Evolutionary conservation across 148 eudicot species (phyloP).

Genomic region (Spergularia bocconei): DNA sequence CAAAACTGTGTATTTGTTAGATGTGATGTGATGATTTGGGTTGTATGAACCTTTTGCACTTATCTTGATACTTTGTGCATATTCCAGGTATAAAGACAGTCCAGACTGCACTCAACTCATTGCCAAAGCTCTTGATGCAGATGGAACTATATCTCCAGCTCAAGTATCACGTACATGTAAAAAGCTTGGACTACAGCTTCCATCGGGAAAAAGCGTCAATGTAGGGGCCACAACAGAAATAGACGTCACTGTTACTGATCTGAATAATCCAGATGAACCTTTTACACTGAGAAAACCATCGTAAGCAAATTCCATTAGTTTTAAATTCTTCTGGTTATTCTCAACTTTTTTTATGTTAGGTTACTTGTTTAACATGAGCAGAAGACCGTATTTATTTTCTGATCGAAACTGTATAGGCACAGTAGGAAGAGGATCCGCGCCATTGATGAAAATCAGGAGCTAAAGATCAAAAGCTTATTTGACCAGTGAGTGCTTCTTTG

Average conservation of each 20-base stretch:
- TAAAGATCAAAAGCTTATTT: slow-evolving; percentile 60
- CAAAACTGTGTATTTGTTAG: neutral
- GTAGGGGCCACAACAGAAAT: slow-evolving; percentile 23
- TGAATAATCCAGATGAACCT: slow-evolving; percentile 30
- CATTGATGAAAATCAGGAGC: slow-evolving; percentile 63
- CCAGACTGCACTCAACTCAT: slow-evolving; percentile 51
- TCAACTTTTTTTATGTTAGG: neutral
- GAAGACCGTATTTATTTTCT: slow-evolving; percentile 12
- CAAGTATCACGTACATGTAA: slow-evolving; percentile 63
- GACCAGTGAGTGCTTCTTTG: slow-evolving; percentile 61
- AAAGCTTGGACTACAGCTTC: slow-evolving; percentile 54
- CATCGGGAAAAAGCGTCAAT: slow-evolving; percentile 40
- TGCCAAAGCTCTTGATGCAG: slow-evolving; percentile 57
- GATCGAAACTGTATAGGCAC: slow-evolving; percentile 38
- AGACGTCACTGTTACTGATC: slow-evolving; percentile 27
- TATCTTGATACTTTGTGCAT: slow-evolving; percentile 6
- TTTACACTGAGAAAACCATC: slow-evolving; percentile 34
- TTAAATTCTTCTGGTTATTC: neutral
- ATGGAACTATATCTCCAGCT: slow-evolving; percentile 48
- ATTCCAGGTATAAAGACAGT: slow-evolving; percentile 57
- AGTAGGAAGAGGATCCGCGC: slow-evolving; percentile 73
- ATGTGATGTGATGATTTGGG: neutral
- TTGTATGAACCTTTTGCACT: neutral
- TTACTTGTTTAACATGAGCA: neutral
- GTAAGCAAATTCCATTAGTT: slow-evolving; percentile 37